Base-by-base conservation (phyloP, 805 yeast species). In the Pichia paraexigua region DNA sequence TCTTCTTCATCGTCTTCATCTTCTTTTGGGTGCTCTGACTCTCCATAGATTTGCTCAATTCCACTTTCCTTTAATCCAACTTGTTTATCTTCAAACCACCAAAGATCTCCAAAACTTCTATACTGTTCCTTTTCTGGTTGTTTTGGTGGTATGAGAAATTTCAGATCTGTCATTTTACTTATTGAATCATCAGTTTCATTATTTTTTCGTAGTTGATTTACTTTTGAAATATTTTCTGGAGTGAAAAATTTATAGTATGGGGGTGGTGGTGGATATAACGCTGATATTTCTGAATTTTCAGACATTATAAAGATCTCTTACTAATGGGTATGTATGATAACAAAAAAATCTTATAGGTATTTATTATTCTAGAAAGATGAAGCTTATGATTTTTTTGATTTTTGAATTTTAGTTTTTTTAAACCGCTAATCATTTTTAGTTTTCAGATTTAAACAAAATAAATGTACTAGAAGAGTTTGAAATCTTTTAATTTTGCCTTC, bases 191-290 rank as follows among this genome's bases (percentile, higher is more conserved):
- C 60, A 15, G 61, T 56, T 32, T 54, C 49, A 1, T 60, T 61
- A 20, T 62, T 57, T 15, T 61, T 57, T 46, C 53, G 53, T 46
- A 64, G 53, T 32, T 61, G 56, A 13, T 66, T 63, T 28, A 76
- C 69, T 60, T 73, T 75, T 21, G 66, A 70, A n/a, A 79, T 58
- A 61, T 90, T 89, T 53, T 79, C 87, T 3, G 71, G 62, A 0
- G 96, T 87, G 71, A 88, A 92, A 60, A 75, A 79, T 63, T 81
- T 79, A 58, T 80, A 78, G 62, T 80, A 88, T 10, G 87, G 86
- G 10, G 99, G 99, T 2, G 99, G 98, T 1, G 95, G 95, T 2
- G 99, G 99, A 59, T 87, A 94, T 42, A 92, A 73, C 8, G 96
- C 81, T 17, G 96, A 41, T 22, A 47, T 44, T 5, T 48, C 52